Evolutionary conservation across 2,329 filamentous ascomycete genomes (phyloP).

Genomic region (Claviceps paspali): DNA sequence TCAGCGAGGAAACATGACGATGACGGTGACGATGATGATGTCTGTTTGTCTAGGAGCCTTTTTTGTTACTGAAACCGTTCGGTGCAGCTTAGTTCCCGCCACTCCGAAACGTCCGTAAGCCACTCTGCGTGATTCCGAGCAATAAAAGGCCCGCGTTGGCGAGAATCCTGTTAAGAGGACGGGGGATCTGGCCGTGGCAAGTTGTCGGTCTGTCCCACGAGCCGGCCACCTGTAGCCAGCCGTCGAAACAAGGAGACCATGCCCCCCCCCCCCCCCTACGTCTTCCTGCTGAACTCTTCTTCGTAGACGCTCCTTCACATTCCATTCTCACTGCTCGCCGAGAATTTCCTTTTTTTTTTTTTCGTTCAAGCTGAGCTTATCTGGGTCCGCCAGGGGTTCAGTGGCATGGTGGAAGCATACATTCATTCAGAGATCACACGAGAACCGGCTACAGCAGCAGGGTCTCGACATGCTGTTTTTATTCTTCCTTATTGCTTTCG

Average conservation of each 20-base stretch:
- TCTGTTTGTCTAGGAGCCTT: background rate
- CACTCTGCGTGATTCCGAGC: background rate
- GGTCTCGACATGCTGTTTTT: too few relatives aligned
- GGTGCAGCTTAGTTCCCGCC: too few relatives aligned
- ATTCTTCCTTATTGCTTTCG: too few relatives aligned
- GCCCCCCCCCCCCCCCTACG: too few relatives aligned
- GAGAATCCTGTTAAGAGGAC: too few relatives aligned
- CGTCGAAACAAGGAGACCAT: background rate
- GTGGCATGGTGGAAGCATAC: background rate
- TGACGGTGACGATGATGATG: background rate
- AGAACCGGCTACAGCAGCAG: too few relatives aligned
- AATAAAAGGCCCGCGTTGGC: background rate
- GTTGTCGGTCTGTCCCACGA: background rate
- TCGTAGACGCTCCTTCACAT: too few relatives aligned
- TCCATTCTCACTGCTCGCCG: background rate
- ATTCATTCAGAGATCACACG: background rate
- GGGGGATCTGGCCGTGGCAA: background rate
- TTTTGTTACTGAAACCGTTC: too few relatives aligned
- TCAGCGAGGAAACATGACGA: background rate
- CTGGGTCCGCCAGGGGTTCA: background rate
- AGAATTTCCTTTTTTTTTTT: too few relatives aligned
- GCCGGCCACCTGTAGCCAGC: constrained; percentile 3
- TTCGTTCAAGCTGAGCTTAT: too few relatives aligned
- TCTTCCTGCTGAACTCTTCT: too few relatives aligned
- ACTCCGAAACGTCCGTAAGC: too few relatives aligned